Percentiles rank a stretch among this genome's conserved stretches.
Evolutionary conservation across 2,329 filamentous ascomycete species (phyloP).

Genomic region (Hymenoscyphus albidus): DNA sequence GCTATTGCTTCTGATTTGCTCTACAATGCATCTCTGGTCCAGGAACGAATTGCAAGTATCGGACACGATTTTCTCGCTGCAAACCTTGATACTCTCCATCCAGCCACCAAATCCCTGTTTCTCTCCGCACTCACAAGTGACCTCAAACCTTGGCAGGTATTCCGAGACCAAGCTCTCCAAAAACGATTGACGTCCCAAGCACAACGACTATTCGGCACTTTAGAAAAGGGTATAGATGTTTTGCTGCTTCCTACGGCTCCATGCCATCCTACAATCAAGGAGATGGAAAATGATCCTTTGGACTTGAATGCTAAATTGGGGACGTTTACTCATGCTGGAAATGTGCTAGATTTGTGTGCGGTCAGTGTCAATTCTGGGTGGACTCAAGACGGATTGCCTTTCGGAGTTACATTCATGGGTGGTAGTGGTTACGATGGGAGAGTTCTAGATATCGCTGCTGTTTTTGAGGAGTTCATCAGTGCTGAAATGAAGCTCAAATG

Average conservation of each 20-base stretch:
- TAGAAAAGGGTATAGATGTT: slow-evolving; percentile 40
- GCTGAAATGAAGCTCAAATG: neutral
- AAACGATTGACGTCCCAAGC: slow-evolving; percentile 27
- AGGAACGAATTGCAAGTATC: slow-evolving; percentile 45
- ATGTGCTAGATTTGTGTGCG: slow-evolving; percentile 51
- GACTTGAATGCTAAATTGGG: slow-evolving; percentile 46
- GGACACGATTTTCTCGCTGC: slow-evolving; percentile 36
- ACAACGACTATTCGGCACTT: slow-evolving; percentile 27
- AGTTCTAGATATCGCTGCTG: slow-evolving; percentile 35
- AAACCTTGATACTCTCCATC: slow-evolving; percentile 42
- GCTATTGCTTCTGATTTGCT: slow-evolving; percentile 47
- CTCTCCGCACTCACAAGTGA: slow-evolving; percentile 37
- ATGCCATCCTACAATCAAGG: slow-evolving; percentile 43
- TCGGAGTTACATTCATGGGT: slow-evolving; percentile 39
- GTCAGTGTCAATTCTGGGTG: slow-evolving; percentile 35
- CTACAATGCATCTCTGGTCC: slow-evolving; percentile 51
- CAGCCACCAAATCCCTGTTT: slow-evolving; percentile 44
- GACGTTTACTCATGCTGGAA: slow-evolving; percentile 51
- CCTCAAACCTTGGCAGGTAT: slow-evolving; percentile 42
- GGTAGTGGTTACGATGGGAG: slow-evolving; percentile 37
- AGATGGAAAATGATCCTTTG: slow-evolving; percentile 49
- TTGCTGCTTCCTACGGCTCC: slow-evolving; percentile 50
- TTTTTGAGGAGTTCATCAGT: slow-evolving; percentile 32
- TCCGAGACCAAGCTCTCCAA: slow-evolving; percentile 36
- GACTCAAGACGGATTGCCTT: slow-evolving; percentile 33